phyloP scores from a whole-genome alignment of 345 rosid species.

The Aquilaria yunnanensis region DNA sequence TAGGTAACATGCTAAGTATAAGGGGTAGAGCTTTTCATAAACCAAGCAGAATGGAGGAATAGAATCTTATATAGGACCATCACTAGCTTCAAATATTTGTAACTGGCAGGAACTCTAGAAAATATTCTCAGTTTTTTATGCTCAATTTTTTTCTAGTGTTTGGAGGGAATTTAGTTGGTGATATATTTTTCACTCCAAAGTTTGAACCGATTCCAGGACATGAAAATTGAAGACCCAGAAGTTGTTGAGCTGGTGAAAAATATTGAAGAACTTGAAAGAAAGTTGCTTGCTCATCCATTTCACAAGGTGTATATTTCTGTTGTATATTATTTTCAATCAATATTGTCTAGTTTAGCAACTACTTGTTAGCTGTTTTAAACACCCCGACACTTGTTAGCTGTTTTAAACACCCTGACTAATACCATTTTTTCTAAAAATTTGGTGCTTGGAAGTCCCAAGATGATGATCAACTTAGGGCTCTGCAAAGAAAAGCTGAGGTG shows the following conservation, averaged over 20 bases:
- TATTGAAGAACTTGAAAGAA: constrained; percentile 79
- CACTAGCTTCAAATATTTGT: too few species aligned
- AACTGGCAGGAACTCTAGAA: too few species aligned
- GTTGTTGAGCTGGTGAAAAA: constrained; percentile 75
- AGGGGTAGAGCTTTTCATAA: too few species aligned
- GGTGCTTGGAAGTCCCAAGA: constrained; percentile 63
- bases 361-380: constrained; percentile 5
- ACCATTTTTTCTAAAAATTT: background rate
- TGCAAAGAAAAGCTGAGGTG: constrained; percentile 87
- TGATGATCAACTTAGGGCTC: constrained; percentile 67
- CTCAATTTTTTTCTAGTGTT: too few species aligned
- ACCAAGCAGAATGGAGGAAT: too few species aligned
- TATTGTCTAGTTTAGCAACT: background rate
- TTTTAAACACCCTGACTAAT: constrained; percentile 13
- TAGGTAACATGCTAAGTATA: too few species aligned
- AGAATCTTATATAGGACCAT: too few species aligned
- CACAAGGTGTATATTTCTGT: constrained; percentile 54
- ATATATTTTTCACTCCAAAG: constrained; percentile 1
- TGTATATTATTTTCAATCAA: background rate
- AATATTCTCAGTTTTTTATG: too few species aligned
- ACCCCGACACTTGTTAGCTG: background rate
- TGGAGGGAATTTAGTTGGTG: too few species aligned
- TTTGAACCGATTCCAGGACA: constrained; percentile 51
- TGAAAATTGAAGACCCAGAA: constrained; percentile 90
- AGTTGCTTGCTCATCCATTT: constrained; percentile 76